Base-by-base conservation (phyloP, 2,329 filamentous ascomycete genomes). In the Curvularia verruculosa region DNA sequence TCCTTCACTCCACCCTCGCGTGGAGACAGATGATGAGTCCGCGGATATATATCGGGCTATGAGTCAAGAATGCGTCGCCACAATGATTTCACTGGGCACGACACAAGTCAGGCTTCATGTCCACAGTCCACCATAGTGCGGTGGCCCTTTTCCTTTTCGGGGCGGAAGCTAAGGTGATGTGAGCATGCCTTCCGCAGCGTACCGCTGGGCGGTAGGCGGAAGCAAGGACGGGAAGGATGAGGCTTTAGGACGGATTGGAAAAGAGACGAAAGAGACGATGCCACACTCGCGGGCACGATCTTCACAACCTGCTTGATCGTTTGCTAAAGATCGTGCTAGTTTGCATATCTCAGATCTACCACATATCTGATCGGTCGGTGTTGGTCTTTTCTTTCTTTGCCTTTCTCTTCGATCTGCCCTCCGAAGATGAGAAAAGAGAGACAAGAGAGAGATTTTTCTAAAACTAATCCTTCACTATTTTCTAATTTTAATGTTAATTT, bases 131-230 rank as follows among this genome's bases (percentile, higher is more conserved):
- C n/a, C n/a, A n/a, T n/a, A n/a, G n/a, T n/a, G n/a, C n/a, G n/a
- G n/a, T 28, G 26, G 26, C 26, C 26, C 28, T 34, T 34, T 2
- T 34, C 28, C 6, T 34, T 13, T 34, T 3, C 5, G 3, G 5
- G 47, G 52, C 52, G 52, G 47, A 51, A 51, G 46, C 52, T 51
- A 54, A 36, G 47, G 52, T 34, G 41, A 23, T 41, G 40, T 51
- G 47, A 45, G 52, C 39, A 54, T 44, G 31, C 21, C 39, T 54
- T 44, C 52, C 52, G 46, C 24, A 44, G 39, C 36, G 7, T 34
- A 39, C 45, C 21, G 49, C 36, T 34, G 41, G 49, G n/a, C 23
- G 52, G 52, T 26, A 37, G 26, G 34, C 37, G 37, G 47, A 23
- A 49, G 39, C 26, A 29, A 39, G 19, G 15, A n/a, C n/a, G 15